phyloP scores from a whole-genome alignment of 2,329 filamentous ascomycete genomes.

The Dendryphion nanum region DNA sequence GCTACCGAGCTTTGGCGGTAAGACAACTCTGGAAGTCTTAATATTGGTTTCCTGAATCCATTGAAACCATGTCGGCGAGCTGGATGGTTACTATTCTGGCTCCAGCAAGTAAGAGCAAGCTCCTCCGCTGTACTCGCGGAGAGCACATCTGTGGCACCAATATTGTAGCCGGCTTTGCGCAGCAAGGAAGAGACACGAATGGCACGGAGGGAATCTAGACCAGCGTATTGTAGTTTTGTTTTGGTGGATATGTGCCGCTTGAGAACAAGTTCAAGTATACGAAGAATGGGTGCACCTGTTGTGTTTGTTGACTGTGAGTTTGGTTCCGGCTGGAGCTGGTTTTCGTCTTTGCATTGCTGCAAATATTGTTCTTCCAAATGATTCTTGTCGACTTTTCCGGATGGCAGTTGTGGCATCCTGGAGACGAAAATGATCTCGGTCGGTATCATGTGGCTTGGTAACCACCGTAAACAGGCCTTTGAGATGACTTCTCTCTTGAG shows the following conservation, averaged over 20 bases:
- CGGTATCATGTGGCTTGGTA: slow-evolving; percentile 82
- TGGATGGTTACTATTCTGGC: no score
- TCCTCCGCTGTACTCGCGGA: slow-evolving; percentile 50
- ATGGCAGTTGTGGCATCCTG: slow-evolving; percentile 71
- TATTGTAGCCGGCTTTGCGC: slow-evolving; percentile 53
- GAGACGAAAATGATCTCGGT: slow-evolving; percentile 64
- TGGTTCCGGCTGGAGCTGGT: slow-evolving; percentile 6
- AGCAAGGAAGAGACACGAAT: slow-evolving; percentile 66
- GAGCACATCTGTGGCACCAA: slow-evolving; percentile 63
- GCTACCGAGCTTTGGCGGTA: slow-evolving; percentile 11
- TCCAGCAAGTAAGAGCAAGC: no score
- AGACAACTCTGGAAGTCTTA: slow-evolving; percentile 12
- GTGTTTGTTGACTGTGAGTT: neutral
- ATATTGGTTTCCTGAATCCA: slow-evolving; percentile 3
- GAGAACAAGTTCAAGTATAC: slow-evolving; percentile 45
- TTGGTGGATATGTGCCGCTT: slow-evolving; percentile 34
- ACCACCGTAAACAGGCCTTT: slow-evolving; percentile 66
- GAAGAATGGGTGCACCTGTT: slow-evolving; percentile 33
- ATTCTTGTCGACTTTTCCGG: slow-evolving; percentile 79
- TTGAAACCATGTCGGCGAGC: slow-evolving; percentile 1
- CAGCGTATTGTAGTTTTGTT: slow-evolving; percentile 52
- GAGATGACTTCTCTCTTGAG: slow-evolving; percentile 47
- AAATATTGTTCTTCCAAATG: slow-evolving; percentile 58
- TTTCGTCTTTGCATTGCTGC: slow-evolving; percentile 17
- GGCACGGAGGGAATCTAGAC: slow-evolving; percentile 65